A percentile compares a stretch with the other conserved stretches of the same genome.
Evolutionary conservation across 225 moss, liverwort and hornwort species (phyloP).

Genomic region (Physcomitrium patens): DNA sequence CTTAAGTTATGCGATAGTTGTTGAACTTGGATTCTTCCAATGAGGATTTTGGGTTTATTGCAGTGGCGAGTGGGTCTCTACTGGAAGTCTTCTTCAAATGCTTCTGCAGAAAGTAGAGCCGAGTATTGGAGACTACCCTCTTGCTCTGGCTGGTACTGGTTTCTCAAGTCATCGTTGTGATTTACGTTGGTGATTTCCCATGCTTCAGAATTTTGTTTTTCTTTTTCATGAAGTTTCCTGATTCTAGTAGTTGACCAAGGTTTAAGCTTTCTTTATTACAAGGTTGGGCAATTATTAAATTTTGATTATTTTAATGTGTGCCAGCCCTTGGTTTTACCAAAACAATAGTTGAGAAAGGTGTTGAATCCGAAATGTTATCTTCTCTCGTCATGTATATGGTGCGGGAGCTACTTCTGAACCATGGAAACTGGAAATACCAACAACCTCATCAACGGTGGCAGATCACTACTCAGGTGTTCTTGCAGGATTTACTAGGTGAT

Average conservation of each 20-base stretch:
- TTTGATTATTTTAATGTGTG: conserved; percentile 22
- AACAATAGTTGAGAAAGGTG: conserved; percentile 79
- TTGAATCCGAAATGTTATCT: conserved; percentile 59
- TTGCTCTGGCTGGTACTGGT: conserved; percentile 72
- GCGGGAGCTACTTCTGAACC: conserved; percentile 87
- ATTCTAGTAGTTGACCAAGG: conserved; percentile 6
- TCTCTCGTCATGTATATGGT: conserved; percentile 77
- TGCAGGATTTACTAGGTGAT: conserved; percentile 15
- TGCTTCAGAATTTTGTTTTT: neutral
- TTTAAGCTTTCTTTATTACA: conserved; percentile 14
- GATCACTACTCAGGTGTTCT: conserved; percentile 83
- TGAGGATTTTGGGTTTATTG: conserved; percentile 41
- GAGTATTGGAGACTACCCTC: conserved; percentile 76
- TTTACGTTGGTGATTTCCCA: conserved; percentile 22
- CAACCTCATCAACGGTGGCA: conserved; percentile 91
- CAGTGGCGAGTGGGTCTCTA: conserved; percentile 74
- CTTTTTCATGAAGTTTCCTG: conserved; percentile 6
- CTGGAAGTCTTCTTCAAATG: conserved; percentile 80
- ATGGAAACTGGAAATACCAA: conserved; percentile 96
- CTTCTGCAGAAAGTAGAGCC: conserved; percentile 81
- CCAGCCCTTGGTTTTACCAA: conserved; percentile 82
- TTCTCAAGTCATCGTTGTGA: conserved; percentile 21
- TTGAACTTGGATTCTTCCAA: conserved; percentile 14
- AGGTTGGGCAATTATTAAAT: conserved; percentile 10
- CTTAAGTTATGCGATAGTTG: conserved; percentile 3